Conservation (phyloP, 495 filamentous ascomycete species). For the Aspergillus olivimuriae region DNA sequence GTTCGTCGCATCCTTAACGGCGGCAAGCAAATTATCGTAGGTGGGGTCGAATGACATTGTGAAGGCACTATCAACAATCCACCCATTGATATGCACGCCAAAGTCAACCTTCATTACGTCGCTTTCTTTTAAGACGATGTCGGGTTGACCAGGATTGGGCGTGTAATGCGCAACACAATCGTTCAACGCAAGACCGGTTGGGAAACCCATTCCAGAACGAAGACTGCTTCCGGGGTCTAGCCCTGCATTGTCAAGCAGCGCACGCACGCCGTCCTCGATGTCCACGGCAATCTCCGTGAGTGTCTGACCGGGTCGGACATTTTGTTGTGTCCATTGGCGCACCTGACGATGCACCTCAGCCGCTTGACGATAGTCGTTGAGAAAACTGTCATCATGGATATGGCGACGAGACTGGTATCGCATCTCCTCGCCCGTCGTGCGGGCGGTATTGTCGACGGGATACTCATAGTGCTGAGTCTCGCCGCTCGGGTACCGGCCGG, state of each 20-base stretch:
- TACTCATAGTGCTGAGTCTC: conserved; percentile 43
- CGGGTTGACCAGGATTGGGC: conserved; percentile 57
- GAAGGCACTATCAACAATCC: conserved; percentile 61
- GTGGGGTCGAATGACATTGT: conserved; percentile 56
- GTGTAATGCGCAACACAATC: conserved; percentile 58
- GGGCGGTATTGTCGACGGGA: conserved; percentile 43
- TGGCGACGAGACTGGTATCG: conserved; percentile 43
- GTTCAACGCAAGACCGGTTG: conserved; percentile 54
- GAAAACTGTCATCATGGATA: conserved; percentile 47
- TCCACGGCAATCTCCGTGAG: conserved; percentile 54
- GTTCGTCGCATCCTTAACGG: conserved; percentile 59
- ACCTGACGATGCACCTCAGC: conserved; percentile 59
- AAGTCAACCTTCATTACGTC: conserved; percentile 68
- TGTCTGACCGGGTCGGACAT: conserved; percentile 49
- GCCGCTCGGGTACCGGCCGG: conserved; percentile 45
- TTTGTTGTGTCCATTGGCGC: conserved; percentile 50
- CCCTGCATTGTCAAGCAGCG: conserved; percentile 50
- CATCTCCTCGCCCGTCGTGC: conserved; percentile 54
- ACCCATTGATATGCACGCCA: conserved; percentile 58
- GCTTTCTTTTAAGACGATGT: conserved; percentile 44
- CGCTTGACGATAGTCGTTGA: conserved; percentile 54
- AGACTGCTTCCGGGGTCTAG: conserved; percentile 53
- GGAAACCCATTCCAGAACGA: conserved; percentile 56
- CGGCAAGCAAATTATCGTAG: conserved; percentile 55
- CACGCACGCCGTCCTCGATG: conserved; percentile 56